phyloP scores from a whole-genome alignment of 1,139 yeast species.

The Scheffersomyces illinoinensis region DNA sequence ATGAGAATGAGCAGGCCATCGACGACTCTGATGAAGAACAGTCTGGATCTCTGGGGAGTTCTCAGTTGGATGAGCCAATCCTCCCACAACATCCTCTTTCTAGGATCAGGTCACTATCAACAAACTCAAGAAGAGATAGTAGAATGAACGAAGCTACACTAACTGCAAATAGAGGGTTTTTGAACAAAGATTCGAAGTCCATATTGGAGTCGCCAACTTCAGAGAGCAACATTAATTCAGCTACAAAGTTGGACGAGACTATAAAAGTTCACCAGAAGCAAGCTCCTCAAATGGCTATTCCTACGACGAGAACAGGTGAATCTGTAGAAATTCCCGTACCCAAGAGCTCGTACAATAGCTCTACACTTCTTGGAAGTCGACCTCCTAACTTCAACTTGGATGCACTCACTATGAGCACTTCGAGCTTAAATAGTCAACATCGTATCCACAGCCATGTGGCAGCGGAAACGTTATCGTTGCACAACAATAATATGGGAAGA shows the following conservation, averaged over 20 bases:
- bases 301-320: conserved; percentile 78
- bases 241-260: conserved; percentile 7
- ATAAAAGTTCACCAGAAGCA: conserved; percentile 48
- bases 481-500: conserved; percentile 8
- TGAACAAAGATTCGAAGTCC: conserved; percentile 11
- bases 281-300: conserved; percentile 80
- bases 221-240: conserved; percentile 1
- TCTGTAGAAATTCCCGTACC: conserved; percentile 70
- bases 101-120: conserved; percentile 33
- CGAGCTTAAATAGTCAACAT: background rate
- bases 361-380: conserved; percentile 6
- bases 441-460: background rate
- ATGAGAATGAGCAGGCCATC: conserved; percentile 10
- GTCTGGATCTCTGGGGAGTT: background rate
- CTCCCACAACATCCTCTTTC: conserved; percentile 30
- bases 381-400: background rate
- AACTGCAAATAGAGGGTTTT: conserved; percentile 15
- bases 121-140: conserved; percentile 24
- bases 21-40: conserved; percentile 6
- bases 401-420: background rate
- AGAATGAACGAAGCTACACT: conserved; percentile 10
- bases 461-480: background rate
- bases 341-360: conserved; percentile 24
- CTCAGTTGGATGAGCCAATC: conserved; percentile 11
- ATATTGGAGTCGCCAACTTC: conserved; percentile 3